Evolutionary conservation across 352 stramenopile species (phyloP), one percentile per base, ranked within the genome.

Genomic region (Phytophthora multivora): DNA sequence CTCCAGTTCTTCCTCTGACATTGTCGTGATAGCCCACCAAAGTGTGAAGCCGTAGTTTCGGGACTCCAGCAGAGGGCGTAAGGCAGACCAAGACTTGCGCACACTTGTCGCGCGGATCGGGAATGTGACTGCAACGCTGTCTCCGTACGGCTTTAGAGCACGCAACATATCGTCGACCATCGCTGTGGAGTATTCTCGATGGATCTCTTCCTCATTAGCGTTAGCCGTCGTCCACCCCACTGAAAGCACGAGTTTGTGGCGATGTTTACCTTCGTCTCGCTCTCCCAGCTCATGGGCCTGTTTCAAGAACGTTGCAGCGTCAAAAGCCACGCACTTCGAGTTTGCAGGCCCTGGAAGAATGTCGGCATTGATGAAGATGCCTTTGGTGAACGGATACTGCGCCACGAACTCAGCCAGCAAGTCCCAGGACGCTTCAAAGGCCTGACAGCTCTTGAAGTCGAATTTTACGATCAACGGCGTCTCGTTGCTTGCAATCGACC

Each of bases 171-270:
- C 69, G 3, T 83, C 64, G 16, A 90, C 56, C 81, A 90, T 93
- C 3, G 45, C 66, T 1, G 60, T 28, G 13, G 75, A 71, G 51
- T 93, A 90, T 40, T 63, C 59, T n/a, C 76, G 76, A 40, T 73
- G 49, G 10, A 75, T 75, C 48, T 89, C 80, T 45, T 88, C 76
- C 7, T 84, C 68, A 4, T 66, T 82, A 18, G 41, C 50, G 39
- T 89, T 89, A 18, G 71, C 76, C 1, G 80, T 90, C 1, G 83
- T 91, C 83, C 83, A 91, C 2, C 83, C 83, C 0, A 91, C 72
- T 1, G 83, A 91, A 4, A 91, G 69, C 43, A 91, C 83, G 33
- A 90, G 65, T 67, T 90, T 91, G 48, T 88, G 57, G 4, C 70
- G 47, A 46, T 88, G 73, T 25, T 59, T 49, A 0, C 63, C 65